Evolutionary conservation across 495 filamentous ascomycete species (phyloP).

Genomic region (Neurospora sp.): DNA sequence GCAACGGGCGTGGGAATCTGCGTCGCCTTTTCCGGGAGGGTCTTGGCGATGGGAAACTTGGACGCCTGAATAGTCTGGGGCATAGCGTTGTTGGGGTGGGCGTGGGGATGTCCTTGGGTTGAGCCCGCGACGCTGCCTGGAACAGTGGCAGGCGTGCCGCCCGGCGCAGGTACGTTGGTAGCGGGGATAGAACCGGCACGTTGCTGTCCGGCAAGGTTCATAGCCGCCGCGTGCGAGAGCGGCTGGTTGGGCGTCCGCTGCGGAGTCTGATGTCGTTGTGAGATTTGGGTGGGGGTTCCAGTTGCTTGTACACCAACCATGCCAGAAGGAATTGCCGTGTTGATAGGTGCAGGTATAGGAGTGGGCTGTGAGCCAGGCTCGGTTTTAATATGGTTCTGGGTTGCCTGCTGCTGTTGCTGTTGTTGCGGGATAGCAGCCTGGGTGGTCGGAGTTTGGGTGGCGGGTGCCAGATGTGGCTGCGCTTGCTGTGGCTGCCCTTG

Average conservation of each 20-base stretch:
- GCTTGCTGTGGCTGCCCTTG: slow-evolving; percentile 5
- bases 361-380: slow-evolving; percentile 28
- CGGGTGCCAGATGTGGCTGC: slow-evolving; percentile 2
- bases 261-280: slow-evolving; percentile 36
- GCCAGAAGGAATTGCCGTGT: slow-evolving; percentile 35
- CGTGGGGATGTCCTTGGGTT: slow-evolving; percentile 43
- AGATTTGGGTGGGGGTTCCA: slow-evolving; percentile 35
- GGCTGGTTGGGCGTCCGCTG: slow-evolving; percentile 30
- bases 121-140: slow-evolving; percentile 22
- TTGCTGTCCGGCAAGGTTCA: slow-evolving; percentile 34
- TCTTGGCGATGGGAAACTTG: slow-evolving; percentile 72
- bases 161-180: slow-evolving; percentile 22
- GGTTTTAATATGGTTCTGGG: slow-evolving; percentile 26
- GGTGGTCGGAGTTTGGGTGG: slow-evolving; percentile 1
- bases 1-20: slow-evolving; percentile 58
- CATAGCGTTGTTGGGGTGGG: slow-evolving; percentile 26
- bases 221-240: slow-evolving; percentile 38
- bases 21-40: slow-evolving; percentile 50
- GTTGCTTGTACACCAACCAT: slow-evolving; percentile 28
- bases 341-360: slow-evolving; percentile 31
- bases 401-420: slow-evolving; percentile 20
- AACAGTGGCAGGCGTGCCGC: slow-evolving; percentile 14
- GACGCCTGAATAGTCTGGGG: slow-evolving; percentile 32
- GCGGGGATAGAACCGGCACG: slow-evolving; percentile 25
- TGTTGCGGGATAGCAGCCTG: slow-evolving; percentile 14